These are phyloP conservation scores for Obba rivulosa DNA, from an alignment of 768 basidiomycete species.

Conservation along the genomic window DNA sequence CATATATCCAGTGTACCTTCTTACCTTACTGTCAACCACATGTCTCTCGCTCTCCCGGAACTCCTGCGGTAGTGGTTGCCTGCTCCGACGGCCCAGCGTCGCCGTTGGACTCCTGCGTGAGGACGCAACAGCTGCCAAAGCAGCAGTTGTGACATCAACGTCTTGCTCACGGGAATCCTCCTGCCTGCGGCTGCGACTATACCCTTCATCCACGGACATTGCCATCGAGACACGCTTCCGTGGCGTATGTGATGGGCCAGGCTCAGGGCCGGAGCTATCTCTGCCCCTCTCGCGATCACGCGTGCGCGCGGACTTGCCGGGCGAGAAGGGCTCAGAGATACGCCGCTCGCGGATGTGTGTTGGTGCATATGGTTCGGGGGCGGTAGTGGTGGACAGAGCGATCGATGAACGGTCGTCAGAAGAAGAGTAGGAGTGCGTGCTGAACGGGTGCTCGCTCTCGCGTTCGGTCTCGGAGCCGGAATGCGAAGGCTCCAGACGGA, in stretches of 20 bases:
- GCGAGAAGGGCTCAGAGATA: slow-evolving; percentile 45
- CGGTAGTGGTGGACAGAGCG: slow-evolving; percentile 13
- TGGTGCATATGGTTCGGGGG: slow-evolving; percentile 18
- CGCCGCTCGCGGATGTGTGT: slow-evolving; percentile 34
- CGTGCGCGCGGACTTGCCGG: slow-evolving; percentile 24
- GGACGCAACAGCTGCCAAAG: slow-evolving; percentile 56
- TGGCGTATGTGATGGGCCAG: slow-evolving; percentile 35
- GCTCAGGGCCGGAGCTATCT: slow-evolving; percentile 23
- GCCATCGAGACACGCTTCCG: slow-evolving; percentile 38
- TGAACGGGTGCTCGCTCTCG: slow-evolving; percentile 39
- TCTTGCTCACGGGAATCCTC: slow-evolving; percentile 20
- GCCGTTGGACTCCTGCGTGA: slow-evolving; percentile 46
- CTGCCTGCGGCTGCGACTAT: not conserved
- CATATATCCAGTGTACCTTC: slow-evolving; percentile 12
- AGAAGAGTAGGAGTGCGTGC: slow-evolving; percentile 40
- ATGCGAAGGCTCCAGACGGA: slow-evolving; percentile 22
- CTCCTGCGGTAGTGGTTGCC: slow-evolving; percentile 49
- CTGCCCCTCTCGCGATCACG: slow-evolving; percentile 19
- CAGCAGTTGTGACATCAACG: slow-evolving; percentile 46
- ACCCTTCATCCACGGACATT: slow-evolving; percentile 21
- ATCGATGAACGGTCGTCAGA: slow-evolving; percentile 6
- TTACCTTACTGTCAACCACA: slow-evolving; percentile 38
- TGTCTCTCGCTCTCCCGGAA: slow-evolving; percentile 35
- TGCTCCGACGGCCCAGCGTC: slow-evolving; percentile 28
- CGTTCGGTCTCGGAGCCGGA: slow-evolving; percentile 85